Base-by-base conservation (phyloP, 2,329 filamentous ascomycete species). In the Colletotrichum tropicale region DNA sequence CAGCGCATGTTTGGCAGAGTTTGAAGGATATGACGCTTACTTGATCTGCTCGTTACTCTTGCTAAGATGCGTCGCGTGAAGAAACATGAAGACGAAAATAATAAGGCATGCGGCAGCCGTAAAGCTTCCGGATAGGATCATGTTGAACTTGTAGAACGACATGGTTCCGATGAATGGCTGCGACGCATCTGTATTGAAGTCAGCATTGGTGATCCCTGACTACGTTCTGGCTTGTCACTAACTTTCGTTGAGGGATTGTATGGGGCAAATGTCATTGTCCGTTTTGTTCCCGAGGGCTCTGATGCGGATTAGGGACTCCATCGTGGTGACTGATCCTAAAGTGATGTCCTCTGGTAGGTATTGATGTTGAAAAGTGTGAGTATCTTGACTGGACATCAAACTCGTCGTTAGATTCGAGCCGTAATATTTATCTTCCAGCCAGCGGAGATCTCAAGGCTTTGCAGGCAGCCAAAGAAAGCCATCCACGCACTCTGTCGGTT, bases 1-100 rank as follows among this genome's bases (percentile, higher is more conserved):
- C 26, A 78, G 55, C 26, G 61, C 15, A 9, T 28, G 2, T n/a
- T 15, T 52, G 6, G n/a, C n/a, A 24, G 18, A 12, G n/a, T 15
- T 43, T 10, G 16, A 18, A 13, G 18, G 21, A 28, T 80, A 84
- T n/a, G 16, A 3, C 34, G 4, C 65, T 18, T 60, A 69, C 84
- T 87, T 84, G 66, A 84, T 79, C 75, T 87, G 86, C 76, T 87
- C 83, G 62, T 81, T 83, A 6, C 85, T 85, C 32, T 84, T 84
- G 78, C 84, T 86, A 13, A 86, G 79, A 34, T 84, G 84, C 6
- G 82, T 85, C 6, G 83, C 83, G 71, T 86, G 85, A 36, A 79
- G 79, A 16, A 78, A 72, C 79, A 86, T 84, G 34, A 85, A 74
- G 13, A 71, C 38, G 24, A 83, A 78, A 7, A 82, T 80, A 43